These are phyloP conservation scores for Hypericum androsaemum DNA, from an alignment of 345 rosid species.

Conservation along the genomic window DNA sequence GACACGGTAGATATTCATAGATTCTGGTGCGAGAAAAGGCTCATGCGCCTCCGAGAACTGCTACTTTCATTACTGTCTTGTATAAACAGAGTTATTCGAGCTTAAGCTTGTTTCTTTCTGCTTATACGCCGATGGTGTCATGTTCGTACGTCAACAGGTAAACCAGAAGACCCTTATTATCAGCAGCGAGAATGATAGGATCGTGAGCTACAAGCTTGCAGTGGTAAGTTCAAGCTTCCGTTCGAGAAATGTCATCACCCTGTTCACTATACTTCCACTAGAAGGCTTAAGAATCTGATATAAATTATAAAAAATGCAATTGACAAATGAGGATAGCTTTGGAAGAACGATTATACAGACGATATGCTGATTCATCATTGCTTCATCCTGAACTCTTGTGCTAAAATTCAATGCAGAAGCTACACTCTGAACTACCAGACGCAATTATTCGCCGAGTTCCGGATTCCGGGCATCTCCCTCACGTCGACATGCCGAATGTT, in stretches of 20 bases:
- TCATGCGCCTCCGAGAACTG: too few relatives aligned
- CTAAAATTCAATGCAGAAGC: slow-evolving; percentile 32
- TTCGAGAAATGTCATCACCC: not conserved
- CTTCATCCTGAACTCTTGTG: not conserved
- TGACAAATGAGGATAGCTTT: too few relatives aligned
- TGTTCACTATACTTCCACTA: not conserved
- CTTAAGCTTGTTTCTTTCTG: too few relatives aligned
- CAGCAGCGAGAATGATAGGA: slow-evolving; percentile 61
- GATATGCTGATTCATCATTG: too few relatives aligned
- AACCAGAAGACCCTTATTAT: slow-evolving; percentile 56
- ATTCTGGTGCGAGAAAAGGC: not conserved
- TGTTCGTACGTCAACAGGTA: slow-evolving; percentile 32
- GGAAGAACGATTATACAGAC: too few relatives aligned
- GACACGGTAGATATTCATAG: not conserved
- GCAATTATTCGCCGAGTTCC: slow-evolving; percentile 42
- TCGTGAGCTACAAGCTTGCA: slow-evolving; percentile 48
- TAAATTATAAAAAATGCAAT: not conserved
- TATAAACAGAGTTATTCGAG: too few relatives aligned
- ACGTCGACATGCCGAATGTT: slow-evolving; percentile 53
- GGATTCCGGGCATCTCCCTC: slow-evolving; percentile 67
- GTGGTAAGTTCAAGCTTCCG: slow-evolving; percentile 33
- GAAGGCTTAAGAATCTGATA: not conserved
- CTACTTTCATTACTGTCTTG: too few relatives aligned
- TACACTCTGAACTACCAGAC: slow-evolving; percentile 47
- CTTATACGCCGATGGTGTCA: not conserved